phyloP scores from a whole-genome alignment of 306 rosid genomes.

The Pterocarpus santalinus region DNA sequence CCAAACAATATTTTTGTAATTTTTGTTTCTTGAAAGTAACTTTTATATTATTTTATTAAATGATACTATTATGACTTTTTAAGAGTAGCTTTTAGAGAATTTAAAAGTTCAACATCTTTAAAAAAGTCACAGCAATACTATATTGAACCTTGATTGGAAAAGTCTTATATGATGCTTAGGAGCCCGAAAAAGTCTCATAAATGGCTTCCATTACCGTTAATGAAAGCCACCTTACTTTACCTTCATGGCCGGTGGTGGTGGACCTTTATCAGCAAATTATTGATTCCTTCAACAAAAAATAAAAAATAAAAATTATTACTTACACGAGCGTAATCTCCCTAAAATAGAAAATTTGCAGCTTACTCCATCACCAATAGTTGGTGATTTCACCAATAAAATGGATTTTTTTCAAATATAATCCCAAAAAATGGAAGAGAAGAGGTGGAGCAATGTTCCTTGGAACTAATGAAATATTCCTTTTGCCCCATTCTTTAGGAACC shows the following conservation, averaged over 20 bases:
- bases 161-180: slow-evolving; percentile 3
- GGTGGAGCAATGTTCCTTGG: background rate
- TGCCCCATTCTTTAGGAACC: slow-evolving; percentile 27
- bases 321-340: background rate
- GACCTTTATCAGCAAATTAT: background rate
- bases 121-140: too few species aligned
- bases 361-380: background rate
- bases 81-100: too few species aligned
- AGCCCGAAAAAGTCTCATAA: background rate
- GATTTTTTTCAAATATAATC: background rate
- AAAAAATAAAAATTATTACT: background rate
- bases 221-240: background rate
- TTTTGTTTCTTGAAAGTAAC: too few species aligned
- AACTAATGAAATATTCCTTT: slow-evolving; percentile 22
- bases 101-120: too few species aligned
- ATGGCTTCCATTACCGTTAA: slow-evolving; percentile 1
- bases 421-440: background rate
- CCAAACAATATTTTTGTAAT: too few species aligned
- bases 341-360: slow-evolving; percentile 5
- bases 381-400: background rate
- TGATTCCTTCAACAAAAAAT: background rate
- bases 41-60: too few species aligned
- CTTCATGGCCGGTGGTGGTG: background rate
- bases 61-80: too few species aligned
- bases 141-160: background rate